phyloP scores from a whole-genome alignment of 2,329 filamentous ascomycete species.

The Alternaria sp. region DNA sequence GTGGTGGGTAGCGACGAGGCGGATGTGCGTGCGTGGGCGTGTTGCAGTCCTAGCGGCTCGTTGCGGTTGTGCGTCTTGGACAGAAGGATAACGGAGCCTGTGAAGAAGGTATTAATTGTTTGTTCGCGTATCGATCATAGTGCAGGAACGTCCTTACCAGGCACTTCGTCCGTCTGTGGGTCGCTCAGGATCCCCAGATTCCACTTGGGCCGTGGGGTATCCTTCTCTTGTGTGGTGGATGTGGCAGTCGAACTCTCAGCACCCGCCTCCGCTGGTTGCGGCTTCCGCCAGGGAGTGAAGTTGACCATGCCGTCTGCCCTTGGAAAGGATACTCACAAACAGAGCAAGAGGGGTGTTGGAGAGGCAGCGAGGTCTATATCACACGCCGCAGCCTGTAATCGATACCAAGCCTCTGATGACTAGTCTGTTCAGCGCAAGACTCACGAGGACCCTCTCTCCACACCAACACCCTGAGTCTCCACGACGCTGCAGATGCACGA shows the following conservation, averaged over 20 bases:
- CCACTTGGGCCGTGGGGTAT: constrained; percentile 45
- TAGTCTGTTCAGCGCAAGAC: constrained; percentile 6
- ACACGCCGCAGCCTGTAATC: background rate
- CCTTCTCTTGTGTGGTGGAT: constrained; percentile 10
- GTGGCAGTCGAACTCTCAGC: constrained; percentile 2
- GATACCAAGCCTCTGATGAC: constrained; percentile 5
- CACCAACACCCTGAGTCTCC: constrained; percentile 11
- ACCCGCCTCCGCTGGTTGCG: constrained; percentile 9
- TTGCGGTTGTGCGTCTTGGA: constrained; percentile 63
- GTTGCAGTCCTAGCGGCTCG: constrained; percentile 65
- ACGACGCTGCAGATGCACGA: constrained; percentile 18
- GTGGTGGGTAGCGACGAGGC: constrained; percentile 58
- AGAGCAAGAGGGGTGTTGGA: background rate
- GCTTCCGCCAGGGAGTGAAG: constrained; percentile 24
- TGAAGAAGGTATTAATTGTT: background rate
- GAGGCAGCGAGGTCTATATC: constrained; percentile 1
- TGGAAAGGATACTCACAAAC: background rate
- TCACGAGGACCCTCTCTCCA: constrained; percentile 17
- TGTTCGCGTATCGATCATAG: background rate
- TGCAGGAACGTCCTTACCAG: constrained; percentile 62
- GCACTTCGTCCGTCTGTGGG: constrained; percentile 81
- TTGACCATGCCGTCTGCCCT: constrained; percentile 21
- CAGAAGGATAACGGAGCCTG: constrained; percentile 67
- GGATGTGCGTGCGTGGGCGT: constrained; percentile 67
- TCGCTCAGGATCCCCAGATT: constrained; percentile 85